Percentiles rank a stretch among this genome's conserved stretches.
Evolutionary conservation across 2,329 filamentous ascomycete genomes (phyloP).

Genomic region (Claviceps digitariae): DNA sequence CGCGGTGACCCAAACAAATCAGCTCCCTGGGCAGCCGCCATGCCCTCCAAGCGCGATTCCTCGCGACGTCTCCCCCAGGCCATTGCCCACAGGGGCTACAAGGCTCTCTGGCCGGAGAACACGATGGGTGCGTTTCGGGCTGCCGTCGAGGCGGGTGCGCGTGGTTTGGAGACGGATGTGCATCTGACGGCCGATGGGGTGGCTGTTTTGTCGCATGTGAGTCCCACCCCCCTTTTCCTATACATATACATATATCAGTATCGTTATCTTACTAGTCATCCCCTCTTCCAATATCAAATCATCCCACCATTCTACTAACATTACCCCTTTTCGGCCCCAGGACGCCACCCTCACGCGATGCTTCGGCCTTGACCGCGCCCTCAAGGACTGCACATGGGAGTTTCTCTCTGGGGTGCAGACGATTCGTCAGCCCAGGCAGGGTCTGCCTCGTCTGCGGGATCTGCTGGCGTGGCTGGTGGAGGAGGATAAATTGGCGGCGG

Average conservation of each 20-base stretch:
- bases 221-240: no score
- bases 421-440: constrained; percentile 49
- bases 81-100: constrained; percentile 71
- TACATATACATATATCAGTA: no score
- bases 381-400: constrained; percentile 65
- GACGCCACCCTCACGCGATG: constrained; percentile 68
- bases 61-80: constrained; percentile 44
- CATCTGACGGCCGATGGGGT: constrained; percentile 73
- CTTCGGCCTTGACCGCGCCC: constrained; percentile 59
- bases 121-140: constrained; percentile 64
- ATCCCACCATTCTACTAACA: no score
- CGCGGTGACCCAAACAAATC: no score
- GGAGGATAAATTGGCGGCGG: constrained; percentile 33
- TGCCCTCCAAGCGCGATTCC: constrained; percentile 14
- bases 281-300: no score
- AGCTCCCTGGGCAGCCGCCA: constrained; percentile 22
- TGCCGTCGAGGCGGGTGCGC: constrained; percentile 59
- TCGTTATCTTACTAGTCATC: no score
- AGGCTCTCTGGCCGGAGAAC: constrained; percentile 71
- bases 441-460: constrained; percentile 62
- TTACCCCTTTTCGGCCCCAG: constrained; percentile 22
- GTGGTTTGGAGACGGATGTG: constrained; percentile 80
- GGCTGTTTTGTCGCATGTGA: constrained; percentile 71
- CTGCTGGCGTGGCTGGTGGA: constrained; percentile 52
- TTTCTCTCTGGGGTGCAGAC: constrained; percentile 59